These are phyloP conservation scores for Niveomyces coronatus DNA, from an alignment of 2,329 filamentous ascomycete species.

Conservation along the genomic window DNA sequence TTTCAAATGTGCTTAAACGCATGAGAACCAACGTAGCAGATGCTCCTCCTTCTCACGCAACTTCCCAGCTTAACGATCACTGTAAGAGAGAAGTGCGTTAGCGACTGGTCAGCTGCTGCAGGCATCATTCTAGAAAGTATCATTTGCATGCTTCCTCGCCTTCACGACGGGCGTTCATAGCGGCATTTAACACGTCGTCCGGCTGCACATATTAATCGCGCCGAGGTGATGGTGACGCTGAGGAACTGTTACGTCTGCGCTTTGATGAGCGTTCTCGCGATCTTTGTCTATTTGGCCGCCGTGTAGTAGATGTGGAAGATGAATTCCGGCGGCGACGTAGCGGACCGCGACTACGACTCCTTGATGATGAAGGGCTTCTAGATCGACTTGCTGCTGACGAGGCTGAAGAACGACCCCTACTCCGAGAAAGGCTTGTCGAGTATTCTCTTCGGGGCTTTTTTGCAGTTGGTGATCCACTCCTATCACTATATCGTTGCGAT, in stretches of 20 bases:
- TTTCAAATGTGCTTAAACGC: background rate
- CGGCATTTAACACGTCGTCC: background rate
- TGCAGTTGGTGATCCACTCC: constrained; percentile 29
- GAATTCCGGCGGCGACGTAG: constrained; percentile 15
- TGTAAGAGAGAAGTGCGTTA: constrained; percentile 4
- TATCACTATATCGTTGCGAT: constrained; percentile 13
- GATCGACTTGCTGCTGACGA: constrained; percentile 28
- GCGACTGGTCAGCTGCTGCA: constrained; percentile 1
- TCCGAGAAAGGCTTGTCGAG: constrained; percentile 37
- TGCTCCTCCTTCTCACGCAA: background rate
- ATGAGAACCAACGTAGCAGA: too few species aligned
- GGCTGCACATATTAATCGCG: background rate
- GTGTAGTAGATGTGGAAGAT: background rate
- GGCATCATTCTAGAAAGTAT: background rate
- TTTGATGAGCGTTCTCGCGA: constrained; percentile 2
- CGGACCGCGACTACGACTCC: constrained; percentile 22
- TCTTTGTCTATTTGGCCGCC: constrained; percentile 19
- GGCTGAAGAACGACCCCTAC: constrained; percentile 25
- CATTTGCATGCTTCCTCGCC: background rate
- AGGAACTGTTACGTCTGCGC: constrained; percentile 41
- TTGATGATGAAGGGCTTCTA: constrained; percentile 30
- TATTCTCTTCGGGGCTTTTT: constrained; percentile 42
- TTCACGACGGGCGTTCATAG: background rate
- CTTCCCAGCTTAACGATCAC: constrained; percentile 3
- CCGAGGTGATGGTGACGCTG: constrained; percentile 34